A percentile compares a stretch with the other conserved stretches of the same genome.
Evolutionary conservation across 306 rosid genomes (phyloP).

Genomic region (Glycine soja): DNA sequence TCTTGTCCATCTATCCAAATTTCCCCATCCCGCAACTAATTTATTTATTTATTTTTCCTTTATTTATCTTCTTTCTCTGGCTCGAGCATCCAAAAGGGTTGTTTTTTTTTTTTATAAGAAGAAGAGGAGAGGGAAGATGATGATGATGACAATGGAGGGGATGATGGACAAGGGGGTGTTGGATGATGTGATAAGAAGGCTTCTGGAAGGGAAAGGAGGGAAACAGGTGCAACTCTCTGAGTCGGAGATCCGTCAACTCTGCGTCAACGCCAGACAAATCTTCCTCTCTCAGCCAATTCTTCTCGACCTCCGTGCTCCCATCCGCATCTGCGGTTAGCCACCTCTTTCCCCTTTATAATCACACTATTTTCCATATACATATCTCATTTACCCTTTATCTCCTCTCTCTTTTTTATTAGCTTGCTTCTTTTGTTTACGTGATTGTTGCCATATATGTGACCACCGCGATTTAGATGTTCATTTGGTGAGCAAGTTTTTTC

Average conservation of each 20-base stretch:
- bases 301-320: conserved; percentile 73
- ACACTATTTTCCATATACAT: too few species aligned
- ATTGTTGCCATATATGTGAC: too few species aligned
- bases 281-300: conserved; percentile 93
- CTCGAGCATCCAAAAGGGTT: background rate
- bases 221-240: conserved; percentile 96
- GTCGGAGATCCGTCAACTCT: conserved; percentile 97
- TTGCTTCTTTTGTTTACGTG: too few species aligned
- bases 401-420: too few species aligned
- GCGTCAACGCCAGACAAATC: conserved; percentile 91
- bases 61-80: conserved; percentile 35
- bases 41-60: conserved; percentile 27
- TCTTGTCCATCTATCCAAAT: conserved; percentile 35
- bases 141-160: conserved; percentile 88
- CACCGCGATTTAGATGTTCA: too few species aligned
- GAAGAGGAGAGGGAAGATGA: conserved; percentile 40
- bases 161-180: conserved; percentile 76
- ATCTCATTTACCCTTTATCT: too few species aligned
- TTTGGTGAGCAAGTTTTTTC: too few species aligned
- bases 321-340: conserved; percentile 79
- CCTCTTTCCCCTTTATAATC: background rate
- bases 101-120: background rate
- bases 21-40: conserved; percentile 33
- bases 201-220: conserved; percentile 82
- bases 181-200: conserved; percentile 85